Percentiles rank a stretch among this genome's conserved stretches.
Conservation (phyloP, 306 rosid genomes). For the Parietaria judaica region DNA sequence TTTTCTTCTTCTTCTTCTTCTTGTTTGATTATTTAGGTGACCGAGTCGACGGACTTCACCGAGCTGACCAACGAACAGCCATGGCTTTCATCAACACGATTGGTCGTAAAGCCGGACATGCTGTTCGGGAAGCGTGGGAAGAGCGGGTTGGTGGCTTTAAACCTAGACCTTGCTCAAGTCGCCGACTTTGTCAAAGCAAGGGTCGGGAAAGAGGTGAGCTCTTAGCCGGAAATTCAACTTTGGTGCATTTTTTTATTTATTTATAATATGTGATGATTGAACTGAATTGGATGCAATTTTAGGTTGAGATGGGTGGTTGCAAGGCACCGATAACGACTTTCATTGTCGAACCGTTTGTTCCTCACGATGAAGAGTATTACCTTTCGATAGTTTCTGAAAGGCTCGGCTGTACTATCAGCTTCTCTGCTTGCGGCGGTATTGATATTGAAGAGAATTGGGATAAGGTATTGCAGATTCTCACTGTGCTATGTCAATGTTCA, state of each 20-base stretch:
- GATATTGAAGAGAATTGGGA: slow-evolving; percentile 90
- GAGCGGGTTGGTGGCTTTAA: slow-evolving; percentile 75
- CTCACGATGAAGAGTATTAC: slow-evolving; percentile 74
- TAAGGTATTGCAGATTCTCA: slow-evolving; percentile 34
- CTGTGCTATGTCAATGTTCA: not conserved
- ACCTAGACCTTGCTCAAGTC: slow-evolving; percentile 66
- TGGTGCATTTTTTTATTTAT: not conserved
- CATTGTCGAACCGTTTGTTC: slow-evolving; percentile 82
- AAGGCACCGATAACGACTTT: slow-evolving; percentile 80
- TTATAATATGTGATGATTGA: not conserved
- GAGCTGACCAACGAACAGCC: slow-evolving; percentile 54
- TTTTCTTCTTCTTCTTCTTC: not conserved
- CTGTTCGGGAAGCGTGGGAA: slow-evolving; percentile 82
- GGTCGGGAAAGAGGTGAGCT: slow-evolving; percentile 57
- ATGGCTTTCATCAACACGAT: slow-evolving; percentile 61
- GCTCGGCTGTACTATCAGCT: slow-evolving; percentile 65
- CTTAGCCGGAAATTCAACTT: not conserved
- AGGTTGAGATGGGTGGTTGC: slow-evolving; percentile 93
- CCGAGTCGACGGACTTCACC: slow-evolving; percentile 49
- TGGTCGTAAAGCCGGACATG: slow-evolving; percentile 85
- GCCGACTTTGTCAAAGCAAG: slow-evolving; percentile 65
- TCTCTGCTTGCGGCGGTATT: slow-evolving; percentile 77
- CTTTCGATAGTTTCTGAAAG: slow-evolving; percentile 76
- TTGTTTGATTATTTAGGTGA: slow-evolving; percentile 28
- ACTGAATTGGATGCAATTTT: not conserved